These are phyloP conservation scores for Aspergillus unguis DNA, from an alignment of 2,329 filamentous ascomycete genomes.

Conservation along the genomic window DNA sequence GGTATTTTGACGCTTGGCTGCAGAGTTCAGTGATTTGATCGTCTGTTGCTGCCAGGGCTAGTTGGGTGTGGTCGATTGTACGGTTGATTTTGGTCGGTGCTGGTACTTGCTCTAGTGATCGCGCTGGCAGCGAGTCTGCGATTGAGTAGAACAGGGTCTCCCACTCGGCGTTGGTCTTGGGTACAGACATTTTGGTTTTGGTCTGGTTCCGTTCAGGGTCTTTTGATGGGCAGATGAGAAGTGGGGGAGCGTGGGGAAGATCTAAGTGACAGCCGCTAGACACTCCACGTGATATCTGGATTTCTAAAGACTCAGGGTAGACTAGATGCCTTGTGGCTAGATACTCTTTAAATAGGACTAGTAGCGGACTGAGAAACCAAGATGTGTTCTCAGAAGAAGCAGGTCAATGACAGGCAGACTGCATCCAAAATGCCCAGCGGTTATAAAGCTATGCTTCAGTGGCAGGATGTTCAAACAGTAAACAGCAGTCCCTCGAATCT, in stretches of 20 bases:
- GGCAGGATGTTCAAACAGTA: too few species aligned
- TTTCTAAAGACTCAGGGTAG: not conserved
- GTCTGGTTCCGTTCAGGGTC: not conserved
- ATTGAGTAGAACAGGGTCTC: conserved; percentile 26
- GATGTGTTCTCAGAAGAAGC: too few species aligned
- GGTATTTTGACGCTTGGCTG: conserved; percentile 49
- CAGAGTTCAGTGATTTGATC: conserved; percentile 54
- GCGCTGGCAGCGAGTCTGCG: conserved; percentile 24
- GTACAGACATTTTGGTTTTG: conserved; percentile 23
- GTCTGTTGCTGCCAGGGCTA: conserved; percentile 42
- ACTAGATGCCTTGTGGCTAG: not conserved
- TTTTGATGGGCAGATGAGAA: not conserved
- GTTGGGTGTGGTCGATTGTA: conserved; percentile 44
- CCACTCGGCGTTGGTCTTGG: conserved; percentile 35
- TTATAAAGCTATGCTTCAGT: too few species aligned
- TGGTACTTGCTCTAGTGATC: conserved; percentile 21
- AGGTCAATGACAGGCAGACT: too few species aligned
- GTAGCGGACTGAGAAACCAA: too few species aligned
- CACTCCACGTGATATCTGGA: conserved; percentile 1
- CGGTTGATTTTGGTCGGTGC: conserved; percentile 28
- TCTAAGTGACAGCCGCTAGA: not conserved
- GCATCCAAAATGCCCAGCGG: too few species aligned
- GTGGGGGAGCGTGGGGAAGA: not conserved
- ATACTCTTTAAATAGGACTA: not conserved
- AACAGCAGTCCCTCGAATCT: too few species aligned